Conservation (phyloP, 305 asterid species). For the Fraxinus floribunda region DNA sequence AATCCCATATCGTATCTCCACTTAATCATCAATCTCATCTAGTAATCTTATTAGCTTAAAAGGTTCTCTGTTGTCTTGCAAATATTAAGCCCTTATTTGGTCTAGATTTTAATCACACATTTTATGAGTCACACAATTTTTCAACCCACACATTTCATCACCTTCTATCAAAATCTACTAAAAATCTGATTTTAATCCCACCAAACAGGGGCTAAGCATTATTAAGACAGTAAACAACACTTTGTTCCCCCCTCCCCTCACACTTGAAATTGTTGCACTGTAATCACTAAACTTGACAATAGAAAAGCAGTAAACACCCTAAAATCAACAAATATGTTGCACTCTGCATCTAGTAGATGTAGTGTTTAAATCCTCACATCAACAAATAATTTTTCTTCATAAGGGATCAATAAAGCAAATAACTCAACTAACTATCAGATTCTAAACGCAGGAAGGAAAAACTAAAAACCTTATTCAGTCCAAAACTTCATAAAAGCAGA, state of each 20-base stretch:
- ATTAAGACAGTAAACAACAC: not conserved
- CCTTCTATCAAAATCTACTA: too few relatives aligned
- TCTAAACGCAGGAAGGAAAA: not conserved
- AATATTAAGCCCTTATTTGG: not conserved
- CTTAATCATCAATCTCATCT: not conserved
- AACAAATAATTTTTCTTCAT: not conserved
- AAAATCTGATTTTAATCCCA: too few relatives aligned
- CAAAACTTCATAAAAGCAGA: constrained; percentile 64
- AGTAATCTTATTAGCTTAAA: not conserved
- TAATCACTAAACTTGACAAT: not conserved
- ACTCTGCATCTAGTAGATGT: not conserved
- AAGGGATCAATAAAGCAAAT: not conserved
- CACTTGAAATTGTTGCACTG: too few relatives aligned
- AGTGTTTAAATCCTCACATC: not conserved
- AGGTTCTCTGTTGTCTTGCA: not conserved
- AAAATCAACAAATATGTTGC: not conserved
- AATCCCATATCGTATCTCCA: not conserved
- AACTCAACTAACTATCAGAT: not conserved
- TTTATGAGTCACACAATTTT: too few relatives aligned
- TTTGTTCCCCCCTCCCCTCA: not conserved
- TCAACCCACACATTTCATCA: too few relatives aligned
- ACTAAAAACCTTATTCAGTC: constrained; percentile 44
- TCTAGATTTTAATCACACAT: too few relatives aligned
- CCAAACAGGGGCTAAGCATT: not conserved
- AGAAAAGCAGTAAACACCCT: not conserved